Base-by-base conservation (phyloP, 2,329 filamentous ascomycete genomes). In the Cadophora gregata region DNA sequence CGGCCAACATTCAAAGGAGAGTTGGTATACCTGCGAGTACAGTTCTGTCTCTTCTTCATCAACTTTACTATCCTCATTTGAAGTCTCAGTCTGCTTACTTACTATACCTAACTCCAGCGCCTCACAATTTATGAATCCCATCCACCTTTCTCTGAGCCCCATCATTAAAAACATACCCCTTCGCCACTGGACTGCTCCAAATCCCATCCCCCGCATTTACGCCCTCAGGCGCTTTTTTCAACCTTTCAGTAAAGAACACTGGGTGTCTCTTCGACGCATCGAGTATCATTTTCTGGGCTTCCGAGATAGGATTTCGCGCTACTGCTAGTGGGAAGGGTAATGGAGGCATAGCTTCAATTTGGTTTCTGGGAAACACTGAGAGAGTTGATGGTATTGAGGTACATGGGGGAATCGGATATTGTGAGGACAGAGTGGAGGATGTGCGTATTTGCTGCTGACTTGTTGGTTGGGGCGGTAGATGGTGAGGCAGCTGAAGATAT, bases 181-280 rank as follows among this genome's bases (percentile, higher is more conserved):
- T 79, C 21, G 86, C 86, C 3, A 89, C 84, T 0, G 88, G 87
- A 68, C 77, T 87, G 63, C 63, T 27, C 73, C 74, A 66, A 70
- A 66, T 48, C 66, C 70, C 68, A 55, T 72, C 68, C 21, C 72
- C 69, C 45, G 71, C 65, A 31, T 59, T 42, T 38, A 74, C 66
- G 10, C 71, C 75, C 25, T 83, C 80, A 5, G 87, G 84, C 2
- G 85, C 82, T 72, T 84, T 86, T 66, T 84, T 85, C 60, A 92
- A 79, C 61, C 83, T 83, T 33, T 86, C 81, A 0, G 90, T 91
- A 79, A 93, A 93, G 79, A 94, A 94, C 1, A 93, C 91, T 0
- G 91, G 91, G 71, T 94, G 91, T 29, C 86, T 80, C 47, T 82
- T 82, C 1, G 90, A 86, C 10, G 86, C 81, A 75, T 90, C 73